Conservation (phyloP, 768 basidiomycete genomes). For the Rhodotorula kratochvilovae region DNA sequence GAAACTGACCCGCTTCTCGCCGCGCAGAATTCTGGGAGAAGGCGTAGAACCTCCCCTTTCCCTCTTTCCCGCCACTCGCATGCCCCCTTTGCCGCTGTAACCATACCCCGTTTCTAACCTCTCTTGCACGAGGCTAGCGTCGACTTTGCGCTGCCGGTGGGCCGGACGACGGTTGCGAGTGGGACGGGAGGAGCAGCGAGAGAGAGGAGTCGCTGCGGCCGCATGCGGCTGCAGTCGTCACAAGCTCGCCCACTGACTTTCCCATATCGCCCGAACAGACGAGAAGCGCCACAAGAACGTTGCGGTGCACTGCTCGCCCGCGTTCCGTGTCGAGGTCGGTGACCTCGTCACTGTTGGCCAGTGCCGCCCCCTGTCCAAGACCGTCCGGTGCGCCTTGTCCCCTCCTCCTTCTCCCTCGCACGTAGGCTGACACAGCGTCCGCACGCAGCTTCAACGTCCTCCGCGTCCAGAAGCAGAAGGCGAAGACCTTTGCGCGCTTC, state of each 20-base stretch:
- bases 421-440: too few species aligned
- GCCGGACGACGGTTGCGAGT: too few species aligned
- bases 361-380: slow-evolving; percentile 98
- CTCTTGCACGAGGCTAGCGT: too few species aligned
- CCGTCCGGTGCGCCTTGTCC: slow-evolving; percentile 47
- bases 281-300: slow-evolving; percentile 82
- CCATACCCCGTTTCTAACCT: neutral
- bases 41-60: slow-evolving; percentile 7
- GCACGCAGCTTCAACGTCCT: slow-evolving; percentile 85
- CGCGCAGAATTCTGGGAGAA: slow-evolving; percentile 32
- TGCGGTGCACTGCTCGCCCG: slow-evolving; percentile 92
- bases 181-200: too few species aligned
- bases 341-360: slow-evolving; percentile 95
- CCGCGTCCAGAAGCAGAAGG: slow-evolving; percentile 88
- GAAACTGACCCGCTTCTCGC: too few species aligned
- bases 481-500: slow-evolving; percentile 93
- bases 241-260: too few species aligned
- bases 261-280: too few species aligned
- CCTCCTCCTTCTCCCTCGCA: neutral
- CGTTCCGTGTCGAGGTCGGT: slow-evolving; percentile 94
- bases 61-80: too few species aligned
- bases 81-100: neutral
- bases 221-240: too few species aligned
- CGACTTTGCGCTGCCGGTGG: too few species aligned
- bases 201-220: too few species aligned